Evolutionary conservation across 148 eudicot species (phyloP), one percentile per base, ranked within the genome.

Genomic region (Pharnaceum exiguum): DNA sequence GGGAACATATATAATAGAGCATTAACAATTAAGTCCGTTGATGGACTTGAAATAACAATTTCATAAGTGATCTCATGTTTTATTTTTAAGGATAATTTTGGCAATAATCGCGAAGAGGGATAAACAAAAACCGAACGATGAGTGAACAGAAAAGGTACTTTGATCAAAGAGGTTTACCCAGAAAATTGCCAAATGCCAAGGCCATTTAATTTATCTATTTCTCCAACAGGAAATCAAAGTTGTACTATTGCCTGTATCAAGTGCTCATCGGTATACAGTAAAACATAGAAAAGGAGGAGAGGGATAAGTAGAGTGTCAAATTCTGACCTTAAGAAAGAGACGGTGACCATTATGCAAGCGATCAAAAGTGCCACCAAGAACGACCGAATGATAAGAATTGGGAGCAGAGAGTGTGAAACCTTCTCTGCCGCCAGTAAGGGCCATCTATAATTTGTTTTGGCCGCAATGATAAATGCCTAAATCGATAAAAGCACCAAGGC

Each of bases 291-390:
- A 18, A 8, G 15, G 7, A 17, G 19, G 7, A 6, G 1, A 31
- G 7, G 36, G 12, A 28, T 45, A 47, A 6, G 46, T 0, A 37
- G 18, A 30, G 3, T 3, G 16, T 7, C 10, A 7, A 21, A 24
- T 7, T 6, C 27, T 7, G 28, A 88, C 95, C 94, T 79, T 81
- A 67, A 91, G 96, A 62, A 91, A 91, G 38, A 71, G 96, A 68
- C 79, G 96, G 67, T 91, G 98, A 46, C 98, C 98, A 25, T 79
- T 80, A 48, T 93, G 99, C 33, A 93, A 83, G 13, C 96, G 96
- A 60, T 88, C 99, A 50, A 93, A 93, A 63, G 99, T 93, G 68
- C 96, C 99, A 4, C 96, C 96, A 12, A 88, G 70, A 55, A 93
- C 95, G 28, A 93, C 89, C 28, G 80, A 67, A 30, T 61, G 67